Evolutionary conservation across 441 rosid species (phyloP).

Genomic region (Gossypium trilobum): DNA sequence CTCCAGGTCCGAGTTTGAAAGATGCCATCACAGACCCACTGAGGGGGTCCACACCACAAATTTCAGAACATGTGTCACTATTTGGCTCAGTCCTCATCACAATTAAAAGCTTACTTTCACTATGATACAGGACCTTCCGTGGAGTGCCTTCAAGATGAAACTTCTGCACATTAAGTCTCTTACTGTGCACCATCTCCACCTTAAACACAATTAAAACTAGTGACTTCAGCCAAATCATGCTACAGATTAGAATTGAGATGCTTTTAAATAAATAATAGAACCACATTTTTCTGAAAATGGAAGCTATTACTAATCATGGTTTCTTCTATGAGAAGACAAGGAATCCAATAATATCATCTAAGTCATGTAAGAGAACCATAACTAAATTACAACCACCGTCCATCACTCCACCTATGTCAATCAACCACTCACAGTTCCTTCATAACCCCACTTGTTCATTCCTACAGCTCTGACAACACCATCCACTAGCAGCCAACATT

Average conservation of each 20-base stretch:
- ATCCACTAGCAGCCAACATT: background rate
- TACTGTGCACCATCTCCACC: constrained; percentile 95
- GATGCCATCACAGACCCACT: constrained; percentile 67
- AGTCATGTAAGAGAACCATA: background rate
- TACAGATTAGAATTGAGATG: background rate
- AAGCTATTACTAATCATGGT: background rate
- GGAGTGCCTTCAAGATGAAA: constrained; percentile 93
- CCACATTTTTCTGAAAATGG: background rate
- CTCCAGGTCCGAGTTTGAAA: constrained; percentile 70
- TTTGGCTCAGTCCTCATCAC: constrained; percentile 85
- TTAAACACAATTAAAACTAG: constrained; percentile 22
- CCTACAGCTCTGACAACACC: background rate
- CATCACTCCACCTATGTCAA: background rate
- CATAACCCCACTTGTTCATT: background rate
- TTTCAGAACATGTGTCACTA: constrained; percentile 56
- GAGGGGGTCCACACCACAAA: constrained; percentile 81
- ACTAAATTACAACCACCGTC: background rate
- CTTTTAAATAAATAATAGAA: background rate
- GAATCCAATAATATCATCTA: background rate
- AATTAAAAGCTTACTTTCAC: constrained; percentile 68
- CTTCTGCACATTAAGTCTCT: constrained; percentile 85
- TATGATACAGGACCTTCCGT: constrained; percentile 80
- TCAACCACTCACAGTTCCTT: background rate
- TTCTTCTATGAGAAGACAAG: background rate
- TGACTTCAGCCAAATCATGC: background rate